Conservation (phyloP, 148 eudicot genomes). For the Silene uniflora region DNA sequence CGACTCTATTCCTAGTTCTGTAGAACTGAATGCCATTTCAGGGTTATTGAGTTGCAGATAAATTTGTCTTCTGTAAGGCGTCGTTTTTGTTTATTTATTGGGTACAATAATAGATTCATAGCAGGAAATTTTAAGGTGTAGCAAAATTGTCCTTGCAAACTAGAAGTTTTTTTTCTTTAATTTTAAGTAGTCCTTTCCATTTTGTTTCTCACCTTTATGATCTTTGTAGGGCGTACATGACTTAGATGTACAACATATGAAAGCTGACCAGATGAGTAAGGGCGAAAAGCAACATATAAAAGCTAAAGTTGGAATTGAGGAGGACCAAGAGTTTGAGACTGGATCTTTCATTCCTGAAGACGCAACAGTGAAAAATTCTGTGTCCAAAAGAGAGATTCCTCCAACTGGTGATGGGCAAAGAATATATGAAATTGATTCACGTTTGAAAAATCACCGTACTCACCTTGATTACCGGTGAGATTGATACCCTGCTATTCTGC, state of each 20-base stretch:
- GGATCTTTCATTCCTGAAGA: constrained; percentile 31
- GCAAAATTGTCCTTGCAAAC: not conserved
- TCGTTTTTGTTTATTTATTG: not conserved
- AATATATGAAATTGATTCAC: constrained; percentile 86
- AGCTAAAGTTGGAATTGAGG: constrained; percentile 25
- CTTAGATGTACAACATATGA: constrained; percentile 31
- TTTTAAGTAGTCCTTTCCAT: not conserved
- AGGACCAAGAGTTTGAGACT: constrained; percentile 26
- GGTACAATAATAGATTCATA: not conserved
- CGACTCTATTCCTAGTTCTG: not conserved
- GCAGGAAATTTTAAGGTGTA: not conserved
- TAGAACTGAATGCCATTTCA: not conserved
- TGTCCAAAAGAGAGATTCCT: constrained; percentile 51
- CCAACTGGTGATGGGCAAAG: constrained; percentile 76
- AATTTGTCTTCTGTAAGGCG: not conserved
- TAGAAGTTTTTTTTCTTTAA: not conserved
- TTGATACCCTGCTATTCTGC: constrained; percentile 13
- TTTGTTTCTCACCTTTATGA: not conserved
- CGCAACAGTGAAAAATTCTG: constrained; percentile 27
- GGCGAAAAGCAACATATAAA: constrained; percentile 21
- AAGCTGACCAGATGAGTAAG: constrained; percentile 21
- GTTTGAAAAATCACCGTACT: constrained; percentile 45
- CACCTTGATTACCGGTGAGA: constrained; percentile 94
- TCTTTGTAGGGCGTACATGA: constrained; percentile 38
- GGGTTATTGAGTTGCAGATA: not conserved